Conservation (phyloP, 2,329 filamentous ascomycete species). For the Thelonectria blattea region DNA sequence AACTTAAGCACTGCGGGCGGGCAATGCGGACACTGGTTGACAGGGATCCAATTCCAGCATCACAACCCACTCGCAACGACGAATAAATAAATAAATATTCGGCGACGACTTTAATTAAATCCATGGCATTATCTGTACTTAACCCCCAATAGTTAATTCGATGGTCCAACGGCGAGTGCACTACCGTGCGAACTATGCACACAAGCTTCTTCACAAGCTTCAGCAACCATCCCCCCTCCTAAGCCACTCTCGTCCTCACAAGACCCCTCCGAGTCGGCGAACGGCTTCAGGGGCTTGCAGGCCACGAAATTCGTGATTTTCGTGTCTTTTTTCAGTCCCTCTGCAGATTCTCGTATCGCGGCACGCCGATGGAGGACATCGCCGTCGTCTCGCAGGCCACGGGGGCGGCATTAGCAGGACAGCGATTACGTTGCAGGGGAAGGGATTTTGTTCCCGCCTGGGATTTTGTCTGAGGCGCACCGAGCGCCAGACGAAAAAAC, state of each 20-base stretch:
- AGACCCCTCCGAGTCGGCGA: background rate
- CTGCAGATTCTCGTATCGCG: background rate
- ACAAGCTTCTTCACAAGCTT: background rate
- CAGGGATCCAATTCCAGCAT: background rate
- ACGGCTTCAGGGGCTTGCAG: background rate
- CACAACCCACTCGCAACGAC: background rate
- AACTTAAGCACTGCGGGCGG: background rate
- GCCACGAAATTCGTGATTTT: background rate
- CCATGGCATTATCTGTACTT: background rate
- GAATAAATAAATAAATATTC: background rate
- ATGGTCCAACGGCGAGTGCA: background rate
- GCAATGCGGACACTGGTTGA: background rate
- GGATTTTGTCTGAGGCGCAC: slow-evolving; percentile 3
- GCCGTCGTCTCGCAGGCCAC: too few species aligned
- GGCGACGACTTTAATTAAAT: background rate
- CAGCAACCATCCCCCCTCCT: background rate
- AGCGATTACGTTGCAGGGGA: background rate
- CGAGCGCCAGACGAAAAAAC: slow-evolving; percentile 14
- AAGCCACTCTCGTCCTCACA: background rate
- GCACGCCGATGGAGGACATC: too few species aligned
- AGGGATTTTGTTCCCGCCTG: background rate
- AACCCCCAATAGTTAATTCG: background rate
- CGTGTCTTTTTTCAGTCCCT: background rate
- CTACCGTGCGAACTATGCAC: background rate
- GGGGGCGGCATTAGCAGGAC: background rate